Evolutionary conservation across 495 filamentous ascomycete species (phyloP).

Genomic region (Darksidea phi): DNA sequence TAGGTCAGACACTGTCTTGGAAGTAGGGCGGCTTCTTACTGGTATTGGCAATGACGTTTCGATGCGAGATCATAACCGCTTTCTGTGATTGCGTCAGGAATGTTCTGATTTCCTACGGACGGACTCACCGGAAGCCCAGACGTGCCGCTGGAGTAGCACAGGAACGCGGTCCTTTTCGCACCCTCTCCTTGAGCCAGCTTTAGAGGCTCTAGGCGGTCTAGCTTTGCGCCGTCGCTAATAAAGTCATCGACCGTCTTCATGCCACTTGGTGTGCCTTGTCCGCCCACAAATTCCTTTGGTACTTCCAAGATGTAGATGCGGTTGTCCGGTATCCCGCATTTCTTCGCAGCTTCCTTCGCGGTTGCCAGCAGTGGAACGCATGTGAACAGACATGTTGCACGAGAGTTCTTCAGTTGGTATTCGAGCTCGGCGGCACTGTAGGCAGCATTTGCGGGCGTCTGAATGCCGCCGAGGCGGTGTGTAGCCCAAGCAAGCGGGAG

Average conservation of each 20-base stretch:
- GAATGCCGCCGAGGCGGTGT: constrained; percentile 73
- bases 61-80: constrained; percentile 91
- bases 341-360: constrained; percentile 66
- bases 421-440: constrained; percentile 74
- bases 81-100: constrained; percentile 56
- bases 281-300: constrained; percentile 53
- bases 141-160: constrained; percentile 89
- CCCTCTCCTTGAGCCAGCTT: constrained; percentile 74
- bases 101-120: neutral
- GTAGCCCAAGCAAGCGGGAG: constrained; percentile 72
- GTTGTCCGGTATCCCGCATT: constrained; percentile 65
- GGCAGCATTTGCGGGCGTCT: constrained; percentile 78
- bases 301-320: constrained; percentile 73
- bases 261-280: constrained; percentile 48
- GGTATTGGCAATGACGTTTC: constrained; percentile 83
- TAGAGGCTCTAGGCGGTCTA: constrained; percentile 63
- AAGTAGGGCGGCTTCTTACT: constrained; percentile 57
- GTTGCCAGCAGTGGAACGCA: constrained; percentile 71
- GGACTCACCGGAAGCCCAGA: constrained; percentile 71
- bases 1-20: constrained; percentile 46
- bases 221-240: constrained; percentile 60
- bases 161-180: constrained; percentile 70
- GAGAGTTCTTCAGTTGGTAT: constrained; percentile 74
- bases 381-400: constrained; percentile 75
- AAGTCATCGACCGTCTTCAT: constrained; percentile 74